Evolutionary conservation across 2,329 filamentous ascomycete genomes (phyloP), one percentile per base, ranked within the genome.

Genomic region (Venturia oleaginea): DNA sequence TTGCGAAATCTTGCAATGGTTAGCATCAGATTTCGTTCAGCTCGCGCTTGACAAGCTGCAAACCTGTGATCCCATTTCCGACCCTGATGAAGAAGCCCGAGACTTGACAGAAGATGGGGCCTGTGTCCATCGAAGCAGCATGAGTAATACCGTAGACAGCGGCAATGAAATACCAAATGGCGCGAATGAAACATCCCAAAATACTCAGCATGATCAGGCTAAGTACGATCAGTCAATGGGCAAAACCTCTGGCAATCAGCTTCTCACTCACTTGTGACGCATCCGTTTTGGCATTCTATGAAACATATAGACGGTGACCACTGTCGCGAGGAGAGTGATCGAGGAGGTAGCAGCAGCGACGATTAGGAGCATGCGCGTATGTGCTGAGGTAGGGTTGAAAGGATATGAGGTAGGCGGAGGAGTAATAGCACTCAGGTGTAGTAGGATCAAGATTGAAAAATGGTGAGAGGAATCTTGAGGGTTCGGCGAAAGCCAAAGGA

Each of bases 131-230:
- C 84, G 84, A 4, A 73, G 72, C 1, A 74, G 72, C 40, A 91
- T 80, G 24, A 83, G 46, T 11, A 51, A 51, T 22, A 24, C 27
- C 82, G 24, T 85, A 81, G 2, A 84, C 76, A 0, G 88, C 83
- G 68, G 86, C 87, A 51, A 89, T 74, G 67, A 91, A 80, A 67
- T 88, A 85, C 83, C 86, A 90, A 2, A 85, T 71, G 2, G 86
- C 83, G 73, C 90, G 89, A 74, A 87, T 83, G 71, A 89, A 82
- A 73, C 92, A 88, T 68, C 87, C 88, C 66, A 86, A 81, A 59
- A 93, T 86, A 17, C 92, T 78, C 46, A 91, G 75, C 80, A 92
- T 85, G 65, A 93, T 87, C 64, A 93, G 80, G 67, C 88, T 90
- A 34, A 37, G 42, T 67, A 37, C 17, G 30, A 13, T 32, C 30